Percentiles rank a stretch among this genome's conserved stretches.
Evolutionary conservation across 2,329 filamentous ascomycete species (phyloP).

Genomic region (Ophiostoma tasmaniense): DNA sequence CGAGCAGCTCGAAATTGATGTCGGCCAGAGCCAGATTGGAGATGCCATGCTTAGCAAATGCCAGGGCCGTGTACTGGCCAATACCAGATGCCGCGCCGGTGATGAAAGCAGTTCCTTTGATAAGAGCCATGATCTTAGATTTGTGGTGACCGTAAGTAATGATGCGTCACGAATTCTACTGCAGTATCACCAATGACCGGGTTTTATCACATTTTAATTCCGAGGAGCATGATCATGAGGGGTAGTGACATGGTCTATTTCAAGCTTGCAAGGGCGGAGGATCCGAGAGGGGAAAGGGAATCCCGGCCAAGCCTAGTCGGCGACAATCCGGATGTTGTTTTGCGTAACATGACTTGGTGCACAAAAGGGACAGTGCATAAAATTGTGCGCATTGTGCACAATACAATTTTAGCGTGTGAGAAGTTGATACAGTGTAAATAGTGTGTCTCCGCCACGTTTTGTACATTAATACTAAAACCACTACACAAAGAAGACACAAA

Average conservation of each 20-base stretch:
- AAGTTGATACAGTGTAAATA: too few species aligned
- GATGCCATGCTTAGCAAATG: constrained; percentile 20
- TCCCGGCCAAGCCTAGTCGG: neutral
- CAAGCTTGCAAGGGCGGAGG: neutral
- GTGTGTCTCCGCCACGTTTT: neutral
- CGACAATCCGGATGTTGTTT: neutral
- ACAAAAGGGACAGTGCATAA: neutral
- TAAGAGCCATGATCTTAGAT: neutral
- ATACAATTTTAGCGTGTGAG: too few species aligned
- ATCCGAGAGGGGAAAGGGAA: neutral
- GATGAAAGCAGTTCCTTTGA: neutral
- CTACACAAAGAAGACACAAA: neutral
- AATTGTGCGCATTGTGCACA: neutral
- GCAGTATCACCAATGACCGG: neutral
- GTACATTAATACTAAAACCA: neutral
- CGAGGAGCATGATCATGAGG: neutral
- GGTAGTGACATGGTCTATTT: neutral
- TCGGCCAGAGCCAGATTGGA: constrained; percentile 39
- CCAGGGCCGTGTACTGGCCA: neutral
- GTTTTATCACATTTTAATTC: neutral
- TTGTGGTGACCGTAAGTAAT: too few species aligned
- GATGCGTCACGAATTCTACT: too few species aligned
- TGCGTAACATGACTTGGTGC: neutral
- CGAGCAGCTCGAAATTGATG: constrained; percentile 31
- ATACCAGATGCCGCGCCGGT: neutral